phyloP scores from a whole-genome alignment of 345 rosid species.

The Dipteronia dyeriana region DNA sequence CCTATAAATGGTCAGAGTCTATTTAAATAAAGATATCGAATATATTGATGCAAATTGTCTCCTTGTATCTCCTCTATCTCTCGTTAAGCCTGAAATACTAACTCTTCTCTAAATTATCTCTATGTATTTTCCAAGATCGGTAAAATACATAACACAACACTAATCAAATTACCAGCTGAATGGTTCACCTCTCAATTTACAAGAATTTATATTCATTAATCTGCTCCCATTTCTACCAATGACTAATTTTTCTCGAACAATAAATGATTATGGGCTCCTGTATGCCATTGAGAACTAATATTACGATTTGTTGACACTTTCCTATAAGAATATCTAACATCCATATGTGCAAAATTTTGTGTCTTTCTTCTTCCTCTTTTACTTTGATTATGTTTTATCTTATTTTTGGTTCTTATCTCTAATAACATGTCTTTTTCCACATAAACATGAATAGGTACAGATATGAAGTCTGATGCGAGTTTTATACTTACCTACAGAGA shows the following conservation, averaged over 20 bases:
- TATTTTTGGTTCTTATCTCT: neutral
- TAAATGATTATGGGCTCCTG: neutral
- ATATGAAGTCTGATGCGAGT: neutral
- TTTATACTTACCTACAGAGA: conserved; percentile 66
- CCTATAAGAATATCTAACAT: neutral
- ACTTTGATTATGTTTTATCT: neutral
- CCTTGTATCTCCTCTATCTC: no score
- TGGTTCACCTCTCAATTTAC: neutral
- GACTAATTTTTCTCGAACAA: neutral
- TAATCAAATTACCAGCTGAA: neutral
- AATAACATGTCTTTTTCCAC: neutral
- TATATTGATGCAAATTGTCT: no score
- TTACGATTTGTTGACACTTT: neutral
- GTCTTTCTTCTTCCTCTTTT: neutral
- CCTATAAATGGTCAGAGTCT: no score
- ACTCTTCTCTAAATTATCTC: no score
- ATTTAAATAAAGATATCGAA: no score
- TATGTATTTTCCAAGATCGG: no score
- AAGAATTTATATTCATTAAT: neutral
- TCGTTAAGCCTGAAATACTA: no score
- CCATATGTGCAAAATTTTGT: neutral
- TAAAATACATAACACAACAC: no score
- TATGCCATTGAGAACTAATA: neutral
- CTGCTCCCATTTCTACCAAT: neutral
- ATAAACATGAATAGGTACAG: neutral